Base-by-base conservation (phyloP, 1,284 basidiomycete species). In the Earliella scabrosa region DNA sequence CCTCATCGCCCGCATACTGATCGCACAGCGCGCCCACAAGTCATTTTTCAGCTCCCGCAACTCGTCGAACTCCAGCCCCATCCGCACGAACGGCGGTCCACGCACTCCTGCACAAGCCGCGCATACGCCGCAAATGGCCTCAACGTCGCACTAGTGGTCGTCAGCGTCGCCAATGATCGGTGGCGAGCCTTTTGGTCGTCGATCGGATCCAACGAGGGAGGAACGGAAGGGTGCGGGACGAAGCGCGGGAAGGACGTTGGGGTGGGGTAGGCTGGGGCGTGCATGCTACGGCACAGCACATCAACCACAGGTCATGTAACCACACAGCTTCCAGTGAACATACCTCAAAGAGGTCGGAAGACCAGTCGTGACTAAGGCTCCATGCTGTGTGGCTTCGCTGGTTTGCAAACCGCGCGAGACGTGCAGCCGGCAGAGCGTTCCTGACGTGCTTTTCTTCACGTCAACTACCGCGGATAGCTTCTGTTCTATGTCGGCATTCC, bases 361-460 rank as follows among this genome's bases (percentile, higher is more conserved):
- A 16, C 40, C n/a, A n/a, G n/a, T 16, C 9, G 52, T 56, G 24
- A 52, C 50, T 77, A 76, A 78, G n/a, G 65, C 65, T 26, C 78
- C 67, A 57, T 81, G 81, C 2, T 66, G 63, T 13, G 61, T 54
- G 20, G 75, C 62, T n/a, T 74, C 70, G 10, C 70, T 52, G 18
- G 66, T 52, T 2, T 77, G 73, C 58, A 88, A 75, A 1, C 87
- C 87, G 59, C 87, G 77, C 13, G 81, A 78, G 45, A 88, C 79
- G 52, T 85, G 80, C 48, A 78, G 65, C 27, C 80, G 75, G 79
- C n/a, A n/a, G n/a, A 64, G 54, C 26, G 45, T 40, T 27, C 20
- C 21, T 1, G 35, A 35, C 24, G 53, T 20, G 32, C 27, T 46
- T 8, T 40, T 44, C 24, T 45, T 34, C 8, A 35, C 50, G 16